Percentiles rank a stretch among this genome's conserved stretches.
phyloP scores from a whole-genome alignment of 1,284 basidiomycete genomes.

The Vanrija pseudolonga region DNA sequence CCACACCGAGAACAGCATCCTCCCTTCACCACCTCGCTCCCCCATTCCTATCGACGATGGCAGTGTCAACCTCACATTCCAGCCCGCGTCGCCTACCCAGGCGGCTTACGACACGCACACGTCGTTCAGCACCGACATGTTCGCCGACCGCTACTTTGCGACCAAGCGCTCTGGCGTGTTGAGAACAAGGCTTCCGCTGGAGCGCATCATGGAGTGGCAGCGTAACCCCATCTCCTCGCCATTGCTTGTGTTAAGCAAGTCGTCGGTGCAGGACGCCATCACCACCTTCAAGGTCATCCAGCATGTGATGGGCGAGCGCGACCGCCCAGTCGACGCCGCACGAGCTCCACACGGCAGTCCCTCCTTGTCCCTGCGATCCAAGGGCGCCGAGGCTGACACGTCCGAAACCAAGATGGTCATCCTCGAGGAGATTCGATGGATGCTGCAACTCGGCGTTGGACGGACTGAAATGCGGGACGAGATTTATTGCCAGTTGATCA shows the following conservation, averaged over 20 bases:
- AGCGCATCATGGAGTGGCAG: constrained; percentile 85
- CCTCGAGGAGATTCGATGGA: constrained; percentile 79
- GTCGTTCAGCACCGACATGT: constrained; percentile 73
- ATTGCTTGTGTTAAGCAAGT: constrained; percentile 64
- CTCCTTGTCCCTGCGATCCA: constrained; percentile 6
- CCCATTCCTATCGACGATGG: constrained; percentile 8
- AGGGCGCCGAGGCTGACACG: constrained; percentile 5
- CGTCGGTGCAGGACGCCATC: constrained; percentile 65
- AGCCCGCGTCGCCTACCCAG: constrained; percentile 14
- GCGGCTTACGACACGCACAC: constrained; percentile 13
- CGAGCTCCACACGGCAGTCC: constrained; percentile 1
- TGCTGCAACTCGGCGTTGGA: constrained; percentile 69
- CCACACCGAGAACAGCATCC: background rate
- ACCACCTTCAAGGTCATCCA: constrained; percentile 83
- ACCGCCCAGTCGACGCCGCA: constrained; percentile 52
- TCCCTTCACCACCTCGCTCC: background rate
- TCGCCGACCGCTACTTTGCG: constrained; percentile 81
- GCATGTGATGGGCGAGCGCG: constrained; percentile 85
- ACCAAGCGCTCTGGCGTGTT: constrained; percentile 75
- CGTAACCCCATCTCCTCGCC: constrained; percentile 69
- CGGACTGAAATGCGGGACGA: constrained; percentile 83
- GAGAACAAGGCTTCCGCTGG: constrained; percentile 66
- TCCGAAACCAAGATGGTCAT: constrained; percentile 48
- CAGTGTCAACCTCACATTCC: constrained; percentile 17
- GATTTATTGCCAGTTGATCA: constrained; percentile 85